Conservation (phyloP, 2,329 filamentous ascomycete species). For the Fusarium nelsonii region DNA sequence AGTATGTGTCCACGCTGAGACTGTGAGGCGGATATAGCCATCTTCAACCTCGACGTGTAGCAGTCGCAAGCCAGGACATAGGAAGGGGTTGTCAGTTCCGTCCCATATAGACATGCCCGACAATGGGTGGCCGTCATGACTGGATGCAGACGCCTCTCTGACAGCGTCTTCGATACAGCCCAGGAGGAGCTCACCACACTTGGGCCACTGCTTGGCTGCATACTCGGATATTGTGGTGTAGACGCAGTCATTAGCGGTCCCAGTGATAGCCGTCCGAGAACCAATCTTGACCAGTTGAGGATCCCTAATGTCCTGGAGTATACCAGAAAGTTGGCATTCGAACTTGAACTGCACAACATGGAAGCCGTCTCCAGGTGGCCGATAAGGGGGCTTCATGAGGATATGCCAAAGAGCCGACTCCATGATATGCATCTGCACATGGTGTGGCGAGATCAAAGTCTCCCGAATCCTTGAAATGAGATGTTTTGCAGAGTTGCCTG, state of each 20-base stretch:
- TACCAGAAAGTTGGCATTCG: slow-evolving; percentile 51
- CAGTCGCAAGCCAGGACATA: slow-evolving; percentile 51
- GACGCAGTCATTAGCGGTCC: slow-evolving; percentile 51
- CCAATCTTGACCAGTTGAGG: slow-evolving; percentile 49
- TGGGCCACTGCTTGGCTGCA: slow-evolving; percentile 50
- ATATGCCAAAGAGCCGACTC: slow-evolving; percentile 56
- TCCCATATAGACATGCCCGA: slow-evolving; percentile 55
- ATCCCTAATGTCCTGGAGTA: slow-evolving; percentile 48
- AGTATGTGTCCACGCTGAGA: slow-evolving; percentile 53
- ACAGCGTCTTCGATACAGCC: slow-evolving; percentile 52
- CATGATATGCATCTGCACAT: slow-evolving; percentile 55
- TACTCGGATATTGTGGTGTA: slow-evolving; percentile 54
- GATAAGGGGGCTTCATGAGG: slow-evolving; percentile 49
- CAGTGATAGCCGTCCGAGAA: slow-evolving; percentile 52
- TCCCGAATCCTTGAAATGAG: slow-evolving; percentile 50
- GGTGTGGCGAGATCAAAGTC: slow-evolving; percentile 52
- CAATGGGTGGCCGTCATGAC: slow-evolving; percentile 44
- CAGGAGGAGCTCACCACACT: slow-evolving; percentile 49
- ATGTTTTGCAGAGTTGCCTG: slow-evolving; percentile 47
- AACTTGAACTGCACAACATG: slow-evolving; percentile 54
- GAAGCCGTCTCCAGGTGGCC: slow-evolving; percentile 52
- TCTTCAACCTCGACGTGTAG: slow-evolving; percentile 54
- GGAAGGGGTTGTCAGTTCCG: slow-evolving; percentile 44
- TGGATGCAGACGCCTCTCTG: slow-evolving; percentile 45
- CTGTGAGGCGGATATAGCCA: slow-evolving; percentile 50